Evolutionary conservation across 192 early-diverging fungal genomes (phyloP).

Genomic region (Phlyctochytrium arcticum): DNA sequence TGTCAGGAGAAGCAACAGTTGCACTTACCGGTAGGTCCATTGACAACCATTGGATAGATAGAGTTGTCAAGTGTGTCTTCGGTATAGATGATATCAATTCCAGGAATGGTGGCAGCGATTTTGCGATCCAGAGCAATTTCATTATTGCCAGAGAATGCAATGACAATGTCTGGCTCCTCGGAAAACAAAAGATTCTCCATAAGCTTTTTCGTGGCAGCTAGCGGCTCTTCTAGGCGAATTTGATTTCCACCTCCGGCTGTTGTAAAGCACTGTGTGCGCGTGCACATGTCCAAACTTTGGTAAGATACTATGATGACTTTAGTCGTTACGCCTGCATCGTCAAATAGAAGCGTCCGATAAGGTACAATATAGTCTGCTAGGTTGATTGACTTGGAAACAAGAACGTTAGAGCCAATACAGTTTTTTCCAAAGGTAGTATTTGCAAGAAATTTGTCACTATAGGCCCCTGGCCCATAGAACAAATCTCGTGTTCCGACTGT

Average conservation of each 20-base stretch:
- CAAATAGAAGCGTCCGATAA: not conserved
- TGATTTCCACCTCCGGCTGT: not conserved
- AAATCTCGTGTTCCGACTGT: slow-evolving; percentile 14
- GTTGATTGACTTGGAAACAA: not conserved
- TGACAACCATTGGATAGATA: not conserved
- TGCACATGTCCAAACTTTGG: not conserved
- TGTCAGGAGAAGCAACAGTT: not conserved
- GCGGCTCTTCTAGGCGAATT: not conserved
- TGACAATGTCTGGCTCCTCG: slow-evolving; percentile 14
- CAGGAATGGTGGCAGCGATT: slow-evolving; percentile 10
- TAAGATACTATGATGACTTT: slow-evolving; percentile 15
- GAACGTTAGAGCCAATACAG: slow-evolving; percentile 5
- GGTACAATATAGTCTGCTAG: not conserved
- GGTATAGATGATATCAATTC: slow-evolving; percentile 8
- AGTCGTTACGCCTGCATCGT: not conserved
- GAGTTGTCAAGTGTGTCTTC: not conserved
- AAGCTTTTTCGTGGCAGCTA: not conserved
- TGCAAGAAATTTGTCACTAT: slow-evolving; percentile 11
- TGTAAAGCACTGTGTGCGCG: not conserved
- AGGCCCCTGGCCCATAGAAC: slow-evolving; percentile 2
- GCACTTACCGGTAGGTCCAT: not conserved
- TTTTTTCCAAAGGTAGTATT: not conserved
- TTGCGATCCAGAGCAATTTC: not conserved
- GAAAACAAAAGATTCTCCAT: slow-evolving; percentile 2
- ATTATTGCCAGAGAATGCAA: not conserved